Percentiles rank a stretch among this genome's conserved stretches.
Conservation (phyloP, 441 rosid genomes). For the Metrosideros polymorpha region DNA sequence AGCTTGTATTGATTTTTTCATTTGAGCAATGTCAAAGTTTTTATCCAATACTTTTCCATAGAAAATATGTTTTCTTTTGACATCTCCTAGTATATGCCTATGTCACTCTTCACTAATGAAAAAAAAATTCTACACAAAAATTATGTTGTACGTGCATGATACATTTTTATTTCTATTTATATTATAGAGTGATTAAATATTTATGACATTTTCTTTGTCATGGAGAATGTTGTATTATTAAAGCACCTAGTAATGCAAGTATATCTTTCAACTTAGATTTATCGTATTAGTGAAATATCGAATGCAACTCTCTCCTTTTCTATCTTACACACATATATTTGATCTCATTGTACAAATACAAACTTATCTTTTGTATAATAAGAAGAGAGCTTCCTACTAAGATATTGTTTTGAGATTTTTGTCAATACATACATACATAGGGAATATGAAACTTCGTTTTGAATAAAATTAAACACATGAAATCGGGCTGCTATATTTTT, state of each 20-base stretch:
- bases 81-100: neutral
- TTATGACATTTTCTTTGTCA: neutral
- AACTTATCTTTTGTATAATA: neutral
- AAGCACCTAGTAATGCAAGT: neutral
- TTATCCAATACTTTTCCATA: neutral
- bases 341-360: neutral
- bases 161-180: neutral
- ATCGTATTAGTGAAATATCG: neutral
- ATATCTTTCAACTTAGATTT: neutral
- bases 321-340: neutral
- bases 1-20: neutral
- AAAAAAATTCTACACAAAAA: neutral
- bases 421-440: neutral
- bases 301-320: neutral
- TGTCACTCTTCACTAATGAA: neutral
- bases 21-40: neutral
- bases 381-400: neutral
- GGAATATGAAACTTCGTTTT: neutral
- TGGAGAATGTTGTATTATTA: neutral
- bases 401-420: neutral
- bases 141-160: neutral
- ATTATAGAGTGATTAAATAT: neutral
- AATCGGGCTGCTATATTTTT: neutral
- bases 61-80: neutral
- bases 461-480: neutral